Percentiles rank a stretch among this genome's conserved stretches.
phyloP scores from a whole-genome alignment of 1,284 basidiomycete species.

The Puccinia polysora region DNA sequence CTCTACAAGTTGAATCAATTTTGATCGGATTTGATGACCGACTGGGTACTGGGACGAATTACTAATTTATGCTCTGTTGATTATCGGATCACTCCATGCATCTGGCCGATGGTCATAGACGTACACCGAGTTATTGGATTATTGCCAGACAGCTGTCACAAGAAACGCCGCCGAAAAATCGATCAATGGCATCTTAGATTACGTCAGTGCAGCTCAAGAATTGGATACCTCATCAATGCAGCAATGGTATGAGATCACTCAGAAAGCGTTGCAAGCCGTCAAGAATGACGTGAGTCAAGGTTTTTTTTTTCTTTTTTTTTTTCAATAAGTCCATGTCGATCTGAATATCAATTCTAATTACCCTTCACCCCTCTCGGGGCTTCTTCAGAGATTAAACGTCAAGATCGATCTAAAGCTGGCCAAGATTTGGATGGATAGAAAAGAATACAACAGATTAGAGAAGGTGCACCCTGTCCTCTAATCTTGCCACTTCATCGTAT shows the following conservation, averaged over 20 bases:
- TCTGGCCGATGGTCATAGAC: conserved; percentile 11
- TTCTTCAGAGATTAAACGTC: conserved; percentile 71
- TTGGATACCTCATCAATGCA: conserved; percentile 84
- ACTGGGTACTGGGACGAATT: too few species aligned
- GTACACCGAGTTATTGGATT: conserved; percentile 25
- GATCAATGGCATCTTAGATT: conserved; percentile 97
- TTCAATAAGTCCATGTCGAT: background rate
- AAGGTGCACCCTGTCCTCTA: conserved; percentile 59
- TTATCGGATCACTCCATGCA: background rate
- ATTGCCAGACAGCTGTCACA: conserved; percentile 57
- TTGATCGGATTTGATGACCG: conserved; percentile 80
- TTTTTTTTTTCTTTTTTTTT: background rate
- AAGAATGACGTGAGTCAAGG: conserved; percentile 76
- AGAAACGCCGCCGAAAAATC: conserved; percentile 68
- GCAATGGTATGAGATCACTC: conserved; percentile 90
- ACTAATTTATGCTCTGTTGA: conserved; percentile 40
- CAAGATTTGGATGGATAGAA: conserved; percentile 91
- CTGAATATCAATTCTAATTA: background rate
- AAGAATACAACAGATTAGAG: conserved; percentile 77
- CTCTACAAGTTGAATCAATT: conserved; percentile 76
- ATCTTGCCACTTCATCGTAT: background rate
- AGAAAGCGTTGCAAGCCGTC: conserved; percentile 79
- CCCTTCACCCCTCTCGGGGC: background rate
- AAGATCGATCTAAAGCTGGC: conserved; percentile 97
- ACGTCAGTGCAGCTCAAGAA: conserved; percentile 76